These are phyloP conservation scores for Tolypocladium nubicola DNA, from an alignment of 2,329 filamentous ascomycete species.

Conservation along the genomic window DNA sequence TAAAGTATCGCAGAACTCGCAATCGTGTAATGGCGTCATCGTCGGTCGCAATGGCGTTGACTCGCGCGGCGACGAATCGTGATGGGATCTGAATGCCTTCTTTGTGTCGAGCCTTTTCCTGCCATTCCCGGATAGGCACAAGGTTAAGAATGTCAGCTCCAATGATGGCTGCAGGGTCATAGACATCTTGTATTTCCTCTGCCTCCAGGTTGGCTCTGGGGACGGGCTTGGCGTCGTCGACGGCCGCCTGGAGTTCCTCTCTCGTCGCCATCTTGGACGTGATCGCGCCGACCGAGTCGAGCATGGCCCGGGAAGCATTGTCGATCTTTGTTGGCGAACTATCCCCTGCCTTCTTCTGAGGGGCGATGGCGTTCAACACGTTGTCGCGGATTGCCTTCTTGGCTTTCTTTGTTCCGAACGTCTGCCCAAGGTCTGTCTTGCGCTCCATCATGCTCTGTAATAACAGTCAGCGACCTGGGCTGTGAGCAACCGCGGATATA, in stretches of 20 bases:
- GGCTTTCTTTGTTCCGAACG: conserved; percentile 79
- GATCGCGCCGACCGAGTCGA: conserved; percentile 51
- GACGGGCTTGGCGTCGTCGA: conserved; percentile 61
- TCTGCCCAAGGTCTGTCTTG: conserved; percentile 60
- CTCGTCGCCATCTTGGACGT: conserved; percentile 57
- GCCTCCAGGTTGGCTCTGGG: conserved; percentile 60
- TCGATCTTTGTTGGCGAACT: conserved; percentile 39
- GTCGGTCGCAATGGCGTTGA: conserved; percentile 42
- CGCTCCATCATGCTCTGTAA: conserved; percentile 46
- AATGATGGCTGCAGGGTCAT: conserved; percentile 56
- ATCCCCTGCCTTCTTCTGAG: conserved; percentile 23
- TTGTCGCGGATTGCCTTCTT: conserved; percentile 64
- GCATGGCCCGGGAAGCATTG: conserved; percentile 45
- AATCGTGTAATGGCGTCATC: conserved; percentile 42
- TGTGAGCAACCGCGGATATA: not conserved
- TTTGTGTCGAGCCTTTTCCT: conserved; percentile 50
- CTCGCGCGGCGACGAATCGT: conserved; percentile 54
- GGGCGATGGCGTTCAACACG: conserved; percentile 59
- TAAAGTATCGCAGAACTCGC: conserved; percentile 49
- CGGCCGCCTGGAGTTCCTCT: conserved; percentile 52
- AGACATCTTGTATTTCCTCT: conserved; percentile 60
- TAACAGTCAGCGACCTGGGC: conserved; percentile 10
- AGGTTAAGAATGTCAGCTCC: conserved; percentile 56
- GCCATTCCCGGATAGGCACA: conserved; percentile 65
- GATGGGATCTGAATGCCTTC: conserved; percentile 47